Base-by-base conservation (phyloP, 1,284 basidiomycete genomes). In the Naganishia sp. region DNA sequence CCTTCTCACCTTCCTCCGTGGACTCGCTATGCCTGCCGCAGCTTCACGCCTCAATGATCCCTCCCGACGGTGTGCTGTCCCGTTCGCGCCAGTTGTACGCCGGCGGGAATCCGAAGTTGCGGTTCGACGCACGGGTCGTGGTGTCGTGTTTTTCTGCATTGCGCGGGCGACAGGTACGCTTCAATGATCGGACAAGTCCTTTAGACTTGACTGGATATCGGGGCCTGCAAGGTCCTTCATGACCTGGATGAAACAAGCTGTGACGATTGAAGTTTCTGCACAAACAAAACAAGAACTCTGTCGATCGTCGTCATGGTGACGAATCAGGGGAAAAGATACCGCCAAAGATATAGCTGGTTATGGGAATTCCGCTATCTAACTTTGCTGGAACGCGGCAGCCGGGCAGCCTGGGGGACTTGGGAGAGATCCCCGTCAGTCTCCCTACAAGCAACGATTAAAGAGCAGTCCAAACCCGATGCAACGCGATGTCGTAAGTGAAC, bases 101-200 rank as follows among this genome's bases (percentile, higher is more conserved):
- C 46, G 48, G 21, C 59, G 48, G 39, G 48, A 25, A 25, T 61
- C 59, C 23, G 23, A 21, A 6, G 21, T 61, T 7, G 48, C 59
- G 13, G 39, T 18, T 48, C 48, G 23, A 21, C 59, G 59, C 15
- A 44, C 16, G 10, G 59, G n/a, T 21, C 59, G 59, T 25, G 48
- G 31, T 44, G 55, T 44, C 10, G 55, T 43, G 25, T 28, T 45
- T 46, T 44, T 42, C 10, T 57, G 55, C 55, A 57, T 57, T n/a
- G 21, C 25, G 55, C 13, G 36, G 1, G 36, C 9, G 36, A 10
- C 36, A 39, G 36, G 13, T 39, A 39, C 13, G 36, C 36, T 39
- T 39, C 2, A 7, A 39, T 13, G 36, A 39, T 39, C 36, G 36
- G 10, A 39, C 36, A 13, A 39, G 36, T 10, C 36, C 3, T 0